These are phyloP conservation scores for Carex littledalei DNA, from an alignment of 176 grass and related monocot species.

Conservation along the genomic window DNA sequence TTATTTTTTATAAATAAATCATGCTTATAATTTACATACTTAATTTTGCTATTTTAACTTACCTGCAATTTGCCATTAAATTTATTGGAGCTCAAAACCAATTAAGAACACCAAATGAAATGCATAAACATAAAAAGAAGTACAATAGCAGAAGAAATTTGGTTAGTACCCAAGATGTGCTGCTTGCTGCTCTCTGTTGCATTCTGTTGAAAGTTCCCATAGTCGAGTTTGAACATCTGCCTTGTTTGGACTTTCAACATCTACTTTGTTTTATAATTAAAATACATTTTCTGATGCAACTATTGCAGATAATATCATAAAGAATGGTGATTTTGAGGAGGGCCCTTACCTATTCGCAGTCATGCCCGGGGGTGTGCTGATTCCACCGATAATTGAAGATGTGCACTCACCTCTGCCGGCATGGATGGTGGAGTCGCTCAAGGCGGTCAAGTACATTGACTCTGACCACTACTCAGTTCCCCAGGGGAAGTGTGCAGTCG, in stretches of 20 bases:
- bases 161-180: background rate
- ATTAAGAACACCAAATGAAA: background rate
- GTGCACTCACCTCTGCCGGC: conserved; percentile 75
- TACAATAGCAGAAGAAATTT: background rate
- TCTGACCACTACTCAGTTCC: conserved; percentile 71
- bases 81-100: background rate
- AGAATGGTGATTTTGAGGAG: conserved; percentile 86
- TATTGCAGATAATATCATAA: conserved; percentile 54
- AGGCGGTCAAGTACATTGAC: conserved; percentile 86
- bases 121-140: background rate
- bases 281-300: background rate
- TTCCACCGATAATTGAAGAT: conserved; percentile 84
- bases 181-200: background rate
- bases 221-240: background rate
- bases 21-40: background rate
- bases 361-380: conserved; percentile 48
- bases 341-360: conserved; percentile 58
- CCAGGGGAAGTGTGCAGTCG: conserved; percentile 53
- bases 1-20: background rate
- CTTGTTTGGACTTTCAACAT: background rate
- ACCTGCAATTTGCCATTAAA: background rate
- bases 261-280: background rate
- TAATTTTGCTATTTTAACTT: background rate
- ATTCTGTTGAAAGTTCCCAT: background rate
- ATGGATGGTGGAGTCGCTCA: conserved; percentile 76